phyloP scores from a whole-genome alignment of 2,329 filamentous ascomycete genomes.

The Dactylonectria macrodidyma region DNA sequence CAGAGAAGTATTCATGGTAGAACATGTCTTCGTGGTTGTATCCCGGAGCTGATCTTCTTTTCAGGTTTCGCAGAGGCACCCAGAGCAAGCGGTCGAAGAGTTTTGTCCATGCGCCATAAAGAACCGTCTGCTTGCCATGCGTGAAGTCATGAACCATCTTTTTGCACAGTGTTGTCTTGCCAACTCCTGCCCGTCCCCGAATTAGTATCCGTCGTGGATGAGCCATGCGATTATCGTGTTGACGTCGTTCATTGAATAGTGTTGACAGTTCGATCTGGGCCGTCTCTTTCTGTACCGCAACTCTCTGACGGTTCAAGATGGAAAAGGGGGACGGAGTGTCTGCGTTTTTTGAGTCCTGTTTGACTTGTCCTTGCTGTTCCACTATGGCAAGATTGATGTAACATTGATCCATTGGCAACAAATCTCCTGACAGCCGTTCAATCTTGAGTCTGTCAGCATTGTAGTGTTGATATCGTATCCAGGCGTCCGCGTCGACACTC shows the following conservation, averaged over 20 bases:
- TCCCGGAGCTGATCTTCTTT: not conserved
- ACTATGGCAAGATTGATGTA: conserved; percentile 31
- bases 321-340: conserved; percentile 17
- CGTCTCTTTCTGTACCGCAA: conserved; percentile 40
- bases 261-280: conserved; percentile 43
- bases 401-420: conserved; percentile 52
- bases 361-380: conserved; percentile 37
- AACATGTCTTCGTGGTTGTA: not conserved
- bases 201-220: conserved; percentile 54
- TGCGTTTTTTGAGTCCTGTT: not conserved
- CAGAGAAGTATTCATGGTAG: conserved; percentile 46
- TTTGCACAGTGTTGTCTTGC: conserved; percentile 60
- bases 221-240: conserved; percentile 23
- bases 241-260: conserved; percentile 49
- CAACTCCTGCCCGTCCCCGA: conserved; percentile 54
- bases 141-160: conserved; percentile 57
- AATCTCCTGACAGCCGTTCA: conserved; percentile 53
- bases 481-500: conserved; percentile 18
- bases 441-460: conserved; percentile 47
- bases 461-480: conserved; percentile 45
- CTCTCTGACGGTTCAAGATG: conserved; percentile 45
- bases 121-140: conserved; percentile 1
- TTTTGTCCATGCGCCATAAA: conserved; percentile 26
- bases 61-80: conserved; percentile 56
- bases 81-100: conserved; percentile 57